Evolutionary conservation across 2,329 filamentous ascomycete species (phyloP).

Genomic region (Herpotrichia juniperi): DNA sequence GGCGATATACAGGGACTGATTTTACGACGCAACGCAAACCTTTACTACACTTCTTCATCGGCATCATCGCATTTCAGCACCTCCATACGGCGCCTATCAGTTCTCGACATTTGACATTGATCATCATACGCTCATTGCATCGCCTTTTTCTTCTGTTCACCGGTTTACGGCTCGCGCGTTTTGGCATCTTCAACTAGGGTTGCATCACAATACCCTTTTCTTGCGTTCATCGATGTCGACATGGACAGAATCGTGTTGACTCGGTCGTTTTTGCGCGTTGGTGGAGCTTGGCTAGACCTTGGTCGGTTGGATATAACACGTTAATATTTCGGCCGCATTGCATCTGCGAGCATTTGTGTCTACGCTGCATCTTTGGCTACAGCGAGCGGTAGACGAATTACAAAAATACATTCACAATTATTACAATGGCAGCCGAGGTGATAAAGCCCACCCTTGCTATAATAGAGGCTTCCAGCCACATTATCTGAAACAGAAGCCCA

Average conservation of each 20-base stretch:
- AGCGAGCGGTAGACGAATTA: too few species aligned
- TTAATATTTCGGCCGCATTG: too few species aligned
- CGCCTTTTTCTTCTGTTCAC: background rate
- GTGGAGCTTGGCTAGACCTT: too few species aligned
- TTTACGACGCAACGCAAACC: constrained; percentile 1
- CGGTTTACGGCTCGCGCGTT: background rate
- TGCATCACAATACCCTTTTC: constrained; percentile 13
- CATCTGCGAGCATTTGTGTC: too few species aligned
- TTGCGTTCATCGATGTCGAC: background rate
- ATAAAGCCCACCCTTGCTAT: too few species aligned
- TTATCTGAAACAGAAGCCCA: too few species aligned
- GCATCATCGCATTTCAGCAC: background rate
- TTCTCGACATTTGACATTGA: background rate
- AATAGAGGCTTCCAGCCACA: too few species aligned
- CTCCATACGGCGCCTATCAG: background rate
- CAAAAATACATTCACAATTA: too few species aligned
- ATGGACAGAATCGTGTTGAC: background rate
- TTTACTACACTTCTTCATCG: background rate
- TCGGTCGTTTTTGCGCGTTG: too few species aligned
- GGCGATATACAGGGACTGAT: background rate
- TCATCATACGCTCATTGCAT: constrained; percentile 6
- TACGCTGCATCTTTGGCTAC: too few species aligned
- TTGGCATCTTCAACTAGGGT: background rate
- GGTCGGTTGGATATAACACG: too few species aligned
- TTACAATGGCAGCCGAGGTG: too few species aligned